Evolutionary conservation across 805 yeast genomes (phyloP).

Genomic region (Huiozyma naganishii): DNA sequence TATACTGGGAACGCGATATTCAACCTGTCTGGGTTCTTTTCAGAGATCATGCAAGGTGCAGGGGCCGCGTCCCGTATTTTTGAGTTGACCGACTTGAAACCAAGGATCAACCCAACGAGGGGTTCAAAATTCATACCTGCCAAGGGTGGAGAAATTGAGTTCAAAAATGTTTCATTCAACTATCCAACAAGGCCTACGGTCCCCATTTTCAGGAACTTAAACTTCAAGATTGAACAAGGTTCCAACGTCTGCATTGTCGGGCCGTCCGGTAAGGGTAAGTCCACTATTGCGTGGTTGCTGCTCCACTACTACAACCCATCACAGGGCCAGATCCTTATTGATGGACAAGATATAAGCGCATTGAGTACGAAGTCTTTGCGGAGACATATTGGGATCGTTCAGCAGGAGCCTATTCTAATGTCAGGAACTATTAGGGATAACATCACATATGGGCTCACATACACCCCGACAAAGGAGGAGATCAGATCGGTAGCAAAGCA

Average conservation of each 20-base stretch:
- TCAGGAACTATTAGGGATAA: slow-evolving; percentile 78
- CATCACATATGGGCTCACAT: slow-evolving; percentile 54
- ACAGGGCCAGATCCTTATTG: slow-evolving; percentile 38
- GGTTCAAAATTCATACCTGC: slow-evolving; percentile 40
- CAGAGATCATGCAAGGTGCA: slow-evolving; percentile 94
- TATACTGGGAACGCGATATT: slow-evolving; percentile 85
- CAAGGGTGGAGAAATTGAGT: slow-evolving; percentile 38
- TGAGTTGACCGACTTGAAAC: slow-evolving; percentile 71
- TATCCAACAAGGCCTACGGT: slow-evolving; percentile 84
- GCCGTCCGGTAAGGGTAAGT: slow-evolving; percentile 85
- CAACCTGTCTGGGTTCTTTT: slow-evolving; percentile 86
- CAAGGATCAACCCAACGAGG: slow-evolving; percentile 52
- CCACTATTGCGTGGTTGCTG: slow-evolving; percentile 59
- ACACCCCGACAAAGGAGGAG: slow-evolving; percentile 49
- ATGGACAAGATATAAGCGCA: slow-evolving; percentile 39
- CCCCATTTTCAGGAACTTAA: slow-evolving; percentile 38
- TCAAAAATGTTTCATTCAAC: slow-evolving; percentile 56
- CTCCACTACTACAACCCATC: slow-evolving; percentile 43
- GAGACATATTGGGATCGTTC: slow-evolving; percentile 55
- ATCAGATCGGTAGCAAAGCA: slow-evolving; percentile 37
- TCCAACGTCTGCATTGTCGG: slow-evolving; percentile 71
- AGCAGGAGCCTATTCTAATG: slow-evolving; percentile 68
- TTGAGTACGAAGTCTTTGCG: slow-evolving; percentile 46
- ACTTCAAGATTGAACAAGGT: slow-evolving; percentile 40
- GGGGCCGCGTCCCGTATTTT: slow-evolving; percentile 93